A percentile compares a stretch with the other conserved stretches of the same genome.
phyloP scores from a whole-genome alignment of 83 land plant species.

The Thuja plicata region DNA sequence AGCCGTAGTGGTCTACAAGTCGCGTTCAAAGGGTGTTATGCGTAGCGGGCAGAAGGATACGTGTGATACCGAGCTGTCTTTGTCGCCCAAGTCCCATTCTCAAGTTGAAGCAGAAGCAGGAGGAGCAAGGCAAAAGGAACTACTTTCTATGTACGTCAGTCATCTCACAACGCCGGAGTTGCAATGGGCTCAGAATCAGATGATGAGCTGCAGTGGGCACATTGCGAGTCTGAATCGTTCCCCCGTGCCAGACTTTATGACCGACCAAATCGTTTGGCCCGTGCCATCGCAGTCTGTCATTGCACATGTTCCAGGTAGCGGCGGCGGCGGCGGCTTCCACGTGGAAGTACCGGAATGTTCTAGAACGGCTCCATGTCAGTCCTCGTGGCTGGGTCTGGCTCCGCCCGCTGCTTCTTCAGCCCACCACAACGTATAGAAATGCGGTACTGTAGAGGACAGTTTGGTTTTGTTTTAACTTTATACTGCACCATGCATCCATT shows the following conservation, averaged over 20 bases:
- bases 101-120: background rate
- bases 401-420: conserved; percentile 1
- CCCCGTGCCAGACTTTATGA: background rate
- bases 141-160: background rate
- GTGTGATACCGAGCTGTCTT: background rate
- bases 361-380: background rate
- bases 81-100: background rate
- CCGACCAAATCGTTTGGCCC: too few relatives aligned
- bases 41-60: background rate
- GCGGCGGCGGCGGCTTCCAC: background rate
- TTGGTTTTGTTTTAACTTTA: too few relatives aligned
- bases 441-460: background rate
- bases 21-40: background rate
- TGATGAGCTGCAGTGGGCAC: background rate
- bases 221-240: background rate
- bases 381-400: conserved; percentile 15
- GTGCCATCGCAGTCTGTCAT: background rate
- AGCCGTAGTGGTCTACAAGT: background rate
- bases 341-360: background rate
- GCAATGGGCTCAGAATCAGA: conserved; percentile 1
- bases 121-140: background rate
- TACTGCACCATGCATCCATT: too few relatives aligned
- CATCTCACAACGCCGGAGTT: background rate
- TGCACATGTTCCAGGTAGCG: background rate
- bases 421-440: background rate